These are phyloP conservation scores for Cyberlindnera veronae DNA, from an alignment of 805 yeast species.

Conservation along the genomic window DNA sequence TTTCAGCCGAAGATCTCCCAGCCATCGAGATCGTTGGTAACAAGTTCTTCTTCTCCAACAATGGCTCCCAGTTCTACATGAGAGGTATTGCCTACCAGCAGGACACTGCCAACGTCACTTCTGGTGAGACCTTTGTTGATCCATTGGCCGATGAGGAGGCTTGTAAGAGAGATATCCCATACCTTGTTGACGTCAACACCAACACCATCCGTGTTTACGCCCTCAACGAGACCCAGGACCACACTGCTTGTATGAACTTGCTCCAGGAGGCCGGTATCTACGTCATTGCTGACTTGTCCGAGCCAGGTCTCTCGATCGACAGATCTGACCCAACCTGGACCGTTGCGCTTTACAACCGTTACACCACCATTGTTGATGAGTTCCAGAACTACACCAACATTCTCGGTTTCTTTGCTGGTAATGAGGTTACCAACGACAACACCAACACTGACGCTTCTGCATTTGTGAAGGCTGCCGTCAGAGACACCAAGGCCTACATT, in stretches of 20 bases:
- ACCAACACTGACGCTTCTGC: slow-evolving; percentile 74
- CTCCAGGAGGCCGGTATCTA: slow-evolving; percentile 75
- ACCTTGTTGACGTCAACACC: slow-evolving; percentile 56
- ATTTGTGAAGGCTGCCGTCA: slow-evolving; percentile 77
- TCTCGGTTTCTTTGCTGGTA: slow-evolving; percentile 83
- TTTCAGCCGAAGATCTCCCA: slow-evolving; percentile 47
- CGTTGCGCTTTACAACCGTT: slow-evolving; percentile 58
- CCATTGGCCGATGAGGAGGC: slow-evolving; percentile 61
- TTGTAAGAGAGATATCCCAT: slow-evolving; percentile 74
- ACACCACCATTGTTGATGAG: slow-evolving; percentile 64
- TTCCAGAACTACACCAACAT: slow-evolving; percentile 69
- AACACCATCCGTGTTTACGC: slow-evolving; percentile 79
- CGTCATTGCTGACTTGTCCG: slow-evolving; percentile 74
- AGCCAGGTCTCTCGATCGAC: slow-evolving; percentile 61
- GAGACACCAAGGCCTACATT: slow-evolving; percentile 73
- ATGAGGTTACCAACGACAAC: slow-evolving; percentile 70
- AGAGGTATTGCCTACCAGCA: slow-evolving; percentile 81
- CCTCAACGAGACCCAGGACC: slow-evolving; percentile 59
- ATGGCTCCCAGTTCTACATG: slow-evolving; percentile 75
- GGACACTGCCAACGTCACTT: slow-evolving; percentile 50
- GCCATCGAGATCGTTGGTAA: slow-evolving; percentile 71
- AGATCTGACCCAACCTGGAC: slow-evolving; percentile 64
- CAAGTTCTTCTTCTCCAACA: slow-evolving; percentile 72
- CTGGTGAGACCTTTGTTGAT: slow-evolving; percentile 51
- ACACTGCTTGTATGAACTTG: slow-evolving; percentile 62